These are phyloP conservation scores for Aspergillus texensis DNA, from an alignment of 2,329 filamentous ascomycete species.

Conservation along the genomic window DNA sequence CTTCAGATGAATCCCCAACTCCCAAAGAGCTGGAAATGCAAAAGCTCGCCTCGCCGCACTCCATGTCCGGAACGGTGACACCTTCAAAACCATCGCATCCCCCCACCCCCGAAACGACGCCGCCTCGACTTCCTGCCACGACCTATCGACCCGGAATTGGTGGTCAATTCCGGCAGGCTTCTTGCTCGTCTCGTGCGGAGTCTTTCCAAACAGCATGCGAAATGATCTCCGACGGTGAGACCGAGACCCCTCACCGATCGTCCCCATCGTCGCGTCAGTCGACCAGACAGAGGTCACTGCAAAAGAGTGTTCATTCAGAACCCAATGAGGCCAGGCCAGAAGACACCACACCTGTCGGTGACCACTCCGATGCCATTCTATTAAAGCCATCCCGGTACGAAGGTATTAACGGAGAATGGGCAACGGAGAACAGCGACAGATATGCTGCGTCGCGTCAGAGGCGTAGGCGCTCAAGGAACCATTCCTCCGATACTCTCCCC, in stretches of 20 bases:
- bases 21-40: conserved; percentile 23
- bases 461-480: conserved; percentile 7
- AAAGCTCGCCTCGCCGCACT: conserved; percentile 28
- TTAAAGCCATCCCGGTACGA: conserved; percentile 2
- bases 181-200: conserved; percentile 62
- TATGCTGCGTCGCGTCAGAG: conserved; percentile 8
- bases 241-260: conserved; percentile 31
- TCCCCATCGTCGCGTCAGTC: conserved; percentile 24
- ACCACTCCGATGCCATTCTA: neutral
- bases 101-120: conserved; percentile 75
- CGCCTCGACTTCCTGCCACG: conserved; percentile 55
- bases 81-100: conserved; percentile 68
- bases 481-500: conserved; percentile 4
- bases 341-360: neutral
- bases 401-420: conserved; percentile 1
- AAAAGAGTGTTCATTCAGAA: conserved; percentile 27
- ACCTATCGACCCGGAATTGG: conserved; percentile 37
- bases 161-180: conserved; percentile 58
- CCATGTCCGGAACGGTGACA: conserved; percentile 48
- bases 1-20: conserved; percentile 25
- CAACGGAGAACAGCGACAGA: neutral
- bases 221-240: conserved; percentile 64
- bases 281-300: conserved; percentile 22
- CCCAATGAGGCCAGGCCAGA: conserved; percentile 5
- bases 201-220: conserved; percentile 75